phyloP scores from a whole-genome alignment of 345 rosid species.

The Bruguiera gymnorhiza region DNA sequence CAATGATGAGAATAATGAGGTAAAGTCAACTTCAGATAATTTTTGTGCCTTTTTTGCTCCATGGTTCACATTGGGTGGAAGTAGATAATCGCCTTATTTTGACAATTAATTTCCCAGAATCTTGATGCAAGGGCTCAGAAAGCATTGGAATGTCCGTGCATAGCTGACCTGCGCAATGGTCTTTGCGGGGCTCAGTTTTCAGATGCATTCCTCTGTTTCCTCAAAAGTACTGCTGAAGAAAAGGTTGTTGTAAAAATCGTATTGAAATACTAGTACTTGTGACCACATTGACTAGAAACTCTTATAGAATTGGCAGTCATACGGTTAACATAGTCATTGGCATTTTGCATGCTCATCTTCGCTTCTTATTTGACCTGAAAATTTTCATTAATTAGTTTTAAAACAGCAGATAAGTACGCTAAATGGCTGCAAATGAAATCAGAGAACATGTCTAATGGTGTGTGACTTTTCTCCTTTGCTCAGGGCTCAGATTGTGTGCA shows the following conservation, averaged over 20 bases:
- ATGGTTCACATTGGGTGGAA: background rate
- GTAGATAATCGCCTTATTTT: background rate
- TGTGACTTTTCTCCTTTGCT: slow-evolving; percentile 5
- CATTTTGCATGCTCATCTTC: background rate
- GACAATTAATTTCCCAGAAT: slow-evolving; percentile 45
- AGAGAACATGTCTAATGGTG: background rate
- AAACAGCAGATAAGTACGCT: background rate
- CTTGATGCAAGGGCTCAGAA: slow-evolving; percentile 70
- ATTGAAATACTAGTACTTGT: background rate
- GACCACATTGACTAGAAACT: background rate
- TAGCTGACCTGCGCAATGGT: slow-evolving; percentile 73
- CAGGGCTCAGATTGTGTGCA: slow-evolving; percentile 88
- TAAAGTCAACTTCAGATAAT: slow-evolving; percentile 16
- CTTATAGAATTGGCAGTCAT: background rate
- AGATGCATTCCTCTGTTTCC: slow-evolving; percentile 78
- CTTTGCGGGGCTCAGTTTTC: slow-evolving; percentile 76
- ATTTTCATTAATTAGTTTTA: background rate
- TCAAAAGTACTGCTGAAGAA: slow-evolving; percentile 79
- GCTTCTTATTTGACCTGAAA: background rate
- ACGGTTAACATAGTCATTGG: background rate
- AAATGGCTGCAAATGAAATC: background rate
- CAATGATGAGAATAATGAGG: slow-evolving; percentile 52
- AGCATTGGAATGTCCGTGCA: slow-evolving; percentile 90
- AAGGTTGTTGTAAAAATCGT: slow-evolving; percentile 44
- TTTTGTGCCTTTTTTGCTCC: background rate